These are phyloP conservation scores for Ceratobasidium sp. DNA, from an alignment of 1,284 basidiomycete species.

Conservation along the genomic window DNA sequence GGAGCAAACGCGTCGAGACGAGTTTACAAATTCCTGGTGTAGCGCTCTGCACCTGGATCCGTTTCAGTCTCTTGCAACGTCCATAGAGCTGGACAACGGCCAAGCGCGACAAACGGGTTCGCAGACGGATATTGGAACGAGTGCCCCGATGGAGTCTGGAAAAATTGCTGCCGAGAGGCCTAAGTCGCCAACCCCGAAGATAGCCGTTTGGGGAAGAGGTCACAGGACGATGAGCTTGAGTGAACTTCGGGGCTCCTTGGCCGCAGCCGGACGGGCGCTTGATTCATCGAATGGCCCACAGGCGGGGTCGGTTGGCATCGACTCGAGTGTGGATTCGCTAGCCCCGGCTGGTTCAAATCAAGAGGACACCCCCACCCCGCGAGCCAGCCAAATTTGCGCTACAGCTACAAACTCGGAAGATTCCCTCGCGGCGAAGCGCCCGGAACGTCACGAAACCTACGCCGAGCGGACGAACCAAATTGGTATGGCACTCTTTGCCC, in stretches of 20 bases:
- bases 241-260: background rate
- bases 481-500: conserved; percentile 16
- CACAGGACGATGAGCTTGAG: conserved; percentile 35
- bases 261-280: background rate
- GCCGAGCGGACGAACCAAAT: conserved; percentile 22
- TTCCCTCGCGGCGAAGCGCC: background rate
- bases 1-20: background rate
- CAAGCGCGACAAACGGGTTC: background rate
- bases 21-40: conserved; percentile 36
- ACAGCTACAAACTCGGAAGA: background rate
- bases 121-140: background rate
- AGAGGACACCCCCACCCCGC: background rate
- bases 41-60: conserved; percentile 28
- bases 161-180: background rate
- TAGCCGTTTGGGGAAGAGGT: background rate
- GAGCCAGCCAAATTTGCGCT: background rate
- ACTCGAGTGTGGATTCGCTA: background rate
- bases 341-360: background rate
- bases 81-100: background rate
- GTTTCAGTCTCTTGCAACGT: conserved; percentile 7
- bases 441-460: conserved; percentile 7
- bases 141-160: background rate
- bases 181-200: conserved; percentile 23
- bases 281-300: too few species aligned
- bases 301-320: too few species aligned